Base-by-base conservation (phyloP, 192 early-diverging fungal genomes). In the Umbelopsis sp. region DNA sequence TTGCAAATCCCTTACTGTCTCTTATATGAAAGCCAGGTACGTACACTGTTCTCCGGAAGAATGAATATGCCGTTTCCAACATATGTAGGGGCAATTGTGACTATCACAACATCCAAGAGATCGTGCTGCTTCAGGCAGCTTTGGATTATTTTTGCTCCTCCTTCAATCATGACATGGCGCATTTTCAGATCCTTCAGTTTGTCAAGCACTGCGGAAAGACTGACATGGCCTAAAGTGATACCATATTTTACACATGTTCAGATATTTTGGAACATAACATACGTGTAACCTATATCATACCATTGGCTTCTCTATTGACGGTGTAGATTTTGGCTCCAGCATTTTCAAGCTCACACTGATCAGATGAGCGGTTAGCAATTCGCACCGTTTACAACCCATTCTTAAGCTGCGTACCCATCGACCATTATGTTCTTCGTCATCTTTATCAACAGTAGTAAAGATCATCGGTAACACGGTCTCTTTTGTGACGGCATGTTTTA, bases 91-190 rank as follows among this genome's bases (percentile, higher is more conserved):
- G 55, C 55, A 18, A 61, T 35, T 5, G 55, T 61, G 30, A 61
- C 55, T 18, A 61, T 25, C 18, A 61, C 25, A 33, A 30, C 55
- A 61, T 61, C 55, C 30, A 61, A 35, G 12, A 61, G 27, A n/a
- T 18, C 10, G 16, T 33, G 11, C 13, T 13, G 27, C 11, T 16
- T 11, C 16, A 61, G 11, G 16, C 55, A 61, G 55, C 15, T 27
- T 30, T 61, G 27, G 1, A 61, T 61, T 2, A 61, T 25, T n/a
- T 16, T 18, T 35, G 55, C 55, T 4, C 55, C 55, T 37, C 55
- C 55, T 61, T 61, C 55, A 18, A 61, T 61, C 55, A 61, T 61
- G 16, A 61, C 30, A 18, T 25, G 30, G 11, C 33, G 23, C 55
- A 61, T 61, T n/a, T 25, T 30, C 16, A 15, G 27, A 13, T 25